Evolutionary conservation across 108 stramenopile species (phyloP).

Genomic region (Fragilaria radians): DNA sequence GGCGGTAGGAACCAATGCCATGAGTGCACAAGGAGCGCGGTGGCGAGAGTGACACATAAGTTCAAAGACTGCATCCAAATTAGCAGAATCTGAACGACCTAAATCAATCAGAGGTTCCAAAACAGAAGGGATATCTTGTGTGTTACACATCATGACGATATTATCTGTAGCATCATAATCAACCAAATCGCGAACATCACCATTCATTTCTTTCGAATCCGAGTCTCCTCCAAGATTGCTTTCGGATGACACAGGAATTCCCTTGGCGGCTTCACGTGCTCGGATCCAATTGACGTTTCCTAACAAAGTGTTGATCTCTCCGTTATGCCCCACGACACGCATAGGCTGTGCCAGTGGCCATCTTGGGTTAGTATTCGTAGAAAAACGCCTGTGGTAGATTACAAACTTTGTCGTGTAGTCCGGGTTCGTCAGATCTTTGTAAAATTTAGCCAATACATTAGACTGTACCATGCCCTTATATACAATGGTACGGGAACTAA

Average conservation of each 20-base stretch:
- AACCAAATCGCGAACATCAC: conserved; percentile 54
- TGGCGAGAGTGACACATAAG: conserved; percentile 89
- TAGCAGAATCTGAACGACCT: conserved; percentile 87
- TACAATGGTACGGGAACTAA: conserved; percentile 80
- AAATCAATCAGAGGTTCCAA: conserved; percentile 84
- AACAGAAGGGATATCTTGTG: conserved; percentile 73
- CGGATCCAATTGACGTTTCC: conserved; percentile 97
- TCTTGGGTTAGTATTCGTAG: conserved; percentile 91
- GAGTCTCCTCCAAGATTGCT: neutral
- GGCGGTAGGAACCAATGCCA: conserved; percentile 87
- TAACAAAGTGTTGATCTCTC: conserved; percentile 93
- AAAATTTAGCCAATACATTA: conserved; percentile 74
- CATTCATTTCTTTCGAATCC: conserved; percentile 16
- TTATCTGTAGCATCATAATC: conserved; percentile 72
- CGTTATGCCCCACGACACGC: conserved; percentile 93
- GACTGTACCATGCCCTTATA: conserved; percentile 95
- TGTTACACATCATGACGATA: conserved; percentile 79
- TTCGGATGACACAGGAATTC: conserved; percentile 7
- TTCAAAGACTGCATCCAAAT: conserved; percentile 93
- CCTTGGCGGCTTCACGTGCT: conserved; percentile 84
- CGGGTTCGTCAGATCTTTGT: conserved; percentile 76
- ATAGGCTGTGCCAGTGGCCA: conserved; percentile 95
- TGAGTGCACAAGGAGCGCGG: conserved; percentile 86
- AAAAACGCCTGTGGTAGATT: conserved; percentile 91
- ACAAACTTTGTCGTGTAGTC: conserved; percentile 86